These are phyloP conservation scores for Capsicum rhomboideum DNA, from an alignment of 257 asterid genomes.

Conservation along the genomic window DNA sequence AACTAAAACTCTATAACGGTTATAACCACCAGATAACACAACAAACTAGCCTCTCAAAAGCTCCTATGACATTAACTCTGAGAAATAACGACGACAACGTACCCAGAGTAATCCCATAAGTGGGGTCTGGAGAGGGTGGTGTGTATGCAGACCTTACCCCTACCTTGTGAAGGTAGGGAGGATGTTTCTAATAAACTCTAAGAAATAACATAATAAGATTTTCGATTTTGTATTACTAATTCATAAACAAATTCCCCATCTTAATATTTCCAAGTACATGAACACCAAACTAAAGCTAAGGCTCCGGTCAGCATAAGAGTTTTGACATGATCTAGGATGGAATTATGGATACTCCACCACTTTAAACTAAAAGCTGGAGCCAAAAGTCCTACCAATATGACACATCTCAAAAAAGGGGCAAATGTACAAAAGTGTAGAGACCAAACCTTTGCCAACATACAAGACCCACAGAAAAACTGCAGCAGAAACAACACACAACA, in stretches of 20 bases:
- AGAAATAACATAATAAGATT: background rate
- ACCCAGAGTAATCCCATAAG: background rate
- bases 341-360: background rate
- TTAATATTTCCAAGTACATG: background rate
- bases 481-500: slow-evolving; percentile 59
- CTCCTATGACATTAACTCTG: background rate
- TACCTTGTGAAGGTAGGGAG: background rate
- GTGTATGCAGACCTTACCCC: background rate
- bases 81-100: background rate
- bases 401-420: background rate
- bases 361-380: background rate
- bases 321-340: background rate
- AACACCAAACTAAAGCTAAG: background rate
- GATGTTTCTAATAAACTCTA: background rate
- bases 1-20: background rate
- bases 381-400: background rate
- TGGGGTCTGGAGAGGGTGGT: background rate
- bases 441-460: slow-evolving; percentile 73
- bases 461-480: slow-evolving; percentile 72
- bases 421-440: background rate
- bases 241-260: background rate
- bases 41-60: background rate
- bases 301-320: background rate
- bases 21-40: background rate
- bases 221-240: background rate